A percentile compares a stretch with the other conserved stretches of the same genome.
phyloP scores from a whole-genome alignment of 306 rosid genomes.

The cucumber (Cucumis sativus) region DNA sequence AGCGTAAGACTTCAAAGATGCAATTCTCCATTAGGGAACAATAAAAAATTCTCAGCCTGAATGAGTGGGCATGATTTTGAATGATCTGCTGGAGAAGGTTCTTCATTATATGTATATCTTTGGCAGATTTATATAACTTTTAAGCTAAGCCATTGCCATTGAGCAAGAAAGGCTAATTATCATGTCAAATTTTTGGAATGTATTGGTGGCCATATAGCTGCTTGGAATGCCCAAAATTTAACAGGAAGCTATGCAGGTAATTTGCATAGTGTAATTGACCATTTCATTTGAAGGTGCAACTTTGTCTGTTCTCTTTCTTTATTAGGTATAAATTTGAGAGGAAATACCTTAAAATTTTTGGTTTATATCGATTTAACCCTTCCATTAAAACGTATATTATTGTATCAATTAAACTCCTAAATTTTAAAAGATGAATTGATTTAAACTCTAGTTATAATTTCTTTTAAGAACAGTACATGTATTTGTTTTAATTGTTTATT shows the following conservation, averaged over 20 bases:
- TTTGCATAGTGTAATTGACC: background rate
- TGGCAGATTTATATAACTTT: background rate
- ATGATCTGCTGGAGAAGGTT: background rate
- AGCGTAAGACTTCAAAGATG: background rate
- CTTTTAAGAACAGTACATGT: no score
- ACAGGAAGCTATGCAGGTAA: background rate
- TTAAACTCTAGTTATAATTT: no score
- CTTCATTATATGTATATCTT: background rate
- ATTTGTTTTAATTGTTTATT: no score
- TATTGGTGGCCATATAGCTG: background rate
- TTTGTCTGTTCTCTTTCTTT: background rate
- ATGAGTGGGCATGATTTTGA: background rate
- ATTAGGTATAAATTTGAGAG: no score
- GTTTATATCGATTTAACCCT: no score
- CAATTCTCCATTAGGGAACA: constrained; percentile 1
- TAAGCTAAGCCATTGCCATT: background rate
- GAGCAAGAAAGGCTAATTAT: background rate
- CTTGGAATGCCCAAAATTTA: background rate
- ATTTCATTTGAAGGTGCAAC: background rate
- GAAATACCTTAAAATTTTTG: no score
- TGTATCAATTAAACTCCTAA: no score
- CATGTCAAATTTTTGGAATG: background rate
- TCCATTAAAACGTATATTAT: no score
- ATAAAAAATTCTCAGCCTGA: background rate
- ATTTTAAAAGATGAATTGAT: no score